Conservation (phyloP, 176 grass and related monocot genomes). For the Avena insularis region DNA sequence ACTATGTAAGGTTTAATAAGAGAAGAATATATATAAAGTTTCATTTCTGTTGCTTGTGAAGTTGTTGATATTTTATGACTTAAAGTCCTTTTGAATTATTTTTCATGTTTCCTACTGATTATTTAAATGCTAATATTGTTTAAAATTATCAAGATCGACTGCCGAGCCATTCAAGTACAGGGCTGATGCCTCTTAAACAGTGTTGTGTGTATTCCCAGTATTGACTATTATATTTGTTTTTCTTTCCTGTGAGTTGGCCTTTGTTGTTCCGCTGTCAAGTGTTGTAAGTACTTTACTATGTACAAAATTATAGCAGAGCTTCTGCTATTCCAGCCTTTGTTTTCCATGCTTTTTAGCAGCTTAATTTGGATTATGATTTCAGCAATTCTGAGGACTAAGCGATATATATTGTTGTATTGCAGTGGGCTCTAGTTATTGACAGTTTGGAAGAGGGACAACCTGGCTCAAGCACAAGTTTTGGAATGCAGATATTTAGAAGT, state of each 20-base stretch:
- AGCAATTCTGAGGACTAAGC: not conserved
- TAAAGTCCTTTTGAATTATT: not conserved
- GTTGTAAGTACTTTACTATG: not conserved
- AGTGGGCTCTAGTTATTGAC: slow-evolving; percentile 94
- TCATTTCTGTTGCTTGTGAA: slow-evolving; percentile 15
- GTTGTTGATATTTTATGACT: not conserved
- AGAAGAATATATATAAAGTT: not conserved
- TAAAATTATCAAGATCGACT: not conserved
- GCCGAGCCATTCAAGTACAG: not conserved
- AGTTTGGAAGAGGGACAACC: slow-evolving; percentile 64
- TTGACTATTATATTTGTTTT: not conserved
- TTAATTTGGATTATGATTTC: slow-evolving; percentile 10
- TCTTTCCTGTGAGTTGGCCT: not conserved
- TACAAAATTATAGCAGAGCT: not conserved
- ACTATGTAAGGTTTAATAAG: not conserved
- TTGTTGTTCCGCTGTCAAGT: not conserved
- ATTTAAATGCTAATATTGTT: slow-evolving; percentile 23
- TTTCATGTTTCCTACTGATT: slow-evolving; percentile 2
- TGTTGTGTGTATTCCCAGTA: not conserved
- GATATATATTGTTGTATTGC: slow-evolving; percentile 33
- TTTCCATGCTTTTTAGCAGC: slow-evolving; percentile 2
- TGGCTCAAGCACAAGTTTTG: slow-evolving; percentile 76
- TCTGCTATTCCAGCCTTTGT: not conserved
- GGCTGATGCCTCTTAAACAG: not conserved
- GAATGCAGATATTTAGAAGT: slow-evolving; percentile 97